These are phyloP conservation scores for Epicoccum nigrum DNA, from an alignment of 2,329 filamentous ascomycete species.

Conservation along the genomic window DNA sequence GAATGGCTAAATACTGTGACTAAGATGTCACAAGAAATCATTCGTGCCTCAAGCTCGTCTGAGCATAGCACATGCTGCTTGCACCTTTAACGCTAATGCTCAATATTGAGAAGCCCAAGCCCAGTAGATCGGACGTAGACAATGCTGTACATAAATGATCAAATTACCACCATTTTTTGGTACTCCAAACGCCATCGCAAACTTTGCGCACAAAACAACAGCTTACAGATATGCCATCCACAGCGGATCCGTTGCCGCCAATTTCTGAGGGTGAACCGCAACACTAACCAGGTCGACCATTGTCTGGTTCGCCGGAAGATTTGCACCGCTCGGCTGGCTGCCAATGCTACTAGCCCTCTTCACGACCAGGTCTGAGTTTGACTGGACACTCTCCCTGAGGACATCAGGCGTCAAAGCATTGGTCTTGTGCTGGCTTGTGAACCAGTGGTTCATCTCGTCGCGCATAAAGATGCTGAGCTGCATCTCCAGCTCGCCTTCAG, in stretches of 20 bases:
- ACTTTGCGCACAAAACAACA: background rate
- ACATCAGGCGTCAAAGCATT: constrained; percentile 62
- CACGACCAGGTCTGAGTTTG: constrained; percentile 89
- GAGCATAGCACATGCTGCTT: too few relatives aligned
- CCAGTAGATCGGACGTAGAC: too few relatives aligned
- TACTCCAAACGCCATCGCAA: background rate
- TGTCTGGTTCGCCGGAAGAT: constrained; percentile 93
- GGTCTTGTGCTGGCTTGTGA: constrained; percentile 76
- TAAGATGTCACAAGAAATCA: too few relatives aligned
- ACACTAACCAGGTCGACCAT: constrained; percentile 93
- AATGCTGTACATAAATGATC: background rate
- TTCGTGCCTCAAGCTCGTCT: too few relatives aligned
- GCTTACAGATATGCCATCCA: constrained; percentile 94
- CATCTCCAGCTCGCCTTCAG: constrained; percentile 82
- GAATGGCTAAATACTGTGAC: too few relatives aligned
- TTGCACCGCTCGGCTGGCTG: constrained; percentile 71
- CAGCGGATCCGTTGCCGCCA: constrained; percentile 86
- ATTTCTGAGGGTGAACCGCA: constrained; percentile 87
- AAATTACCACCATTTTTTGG: background rate
- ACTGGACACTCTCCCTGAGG: constrained; percentile 78
- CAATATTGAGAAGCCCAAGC: background rate
- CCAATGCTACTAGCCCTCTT: constrained; percentile 88
- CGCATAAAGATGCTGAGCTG: constrained; percentile 93
- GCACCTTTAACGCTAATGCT: background rate
- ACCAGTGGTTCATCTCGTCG: constrained; percentile 98